Conservation (phyloP, 1,284 basidiomycete species). For the Ustilago tritici region DNA sequence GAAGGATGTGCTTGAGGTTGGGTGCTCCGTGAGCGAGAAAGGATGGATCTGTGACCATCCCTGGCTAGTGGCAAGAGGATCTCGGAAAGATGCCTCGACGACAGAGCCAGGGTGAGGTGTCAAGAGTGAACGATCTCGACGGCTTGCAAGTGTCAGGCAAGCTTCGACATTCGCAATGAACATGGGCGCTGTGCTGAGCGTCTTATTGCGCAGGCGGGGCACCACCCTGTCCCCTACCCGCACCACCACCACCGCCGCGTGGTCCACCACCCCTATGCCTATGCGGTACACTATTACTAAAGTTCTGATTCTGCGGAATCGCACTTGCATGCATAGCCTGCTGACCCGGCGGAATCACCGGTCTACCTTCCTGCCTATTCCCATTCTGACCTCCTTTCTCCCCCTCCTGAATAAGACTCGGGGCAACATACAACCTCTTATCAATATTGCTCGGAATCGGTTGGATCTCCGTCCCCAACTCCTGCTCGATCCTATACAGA, state of each 20-base stretch:
- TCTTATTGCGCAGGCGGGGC: conserved; percentile 32
- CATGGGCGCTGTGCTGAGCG: neutral
- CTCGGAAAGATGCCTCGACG: neutral
- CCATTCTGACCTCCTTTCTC: conserved; percentile 48
- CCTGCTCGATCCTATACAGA: conserved; percentile 96
- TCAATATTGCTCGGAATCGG: conserved; percentile 93
- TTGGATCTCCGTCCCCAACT: conserved; percentile 96
- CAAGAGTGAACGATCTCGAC: neutral
- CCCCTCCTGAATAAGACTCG: conserved; percentile 63
- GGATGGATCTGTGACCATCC: neutral
- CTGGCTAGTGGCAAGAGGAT: neutral
- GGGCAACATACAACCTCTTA: conserved; percentile 80
- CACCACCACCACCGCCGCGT: conserved; percentile 21
- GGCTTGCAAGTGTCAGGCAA: too few relatives aligned
- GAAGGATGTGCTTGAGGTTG: neutral
- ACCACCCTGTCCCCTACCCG: conserved; percentile 22
- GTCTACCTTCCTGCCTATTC: conserved; percentile 64
- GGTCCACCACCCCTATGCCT: conserved; percentile 46
- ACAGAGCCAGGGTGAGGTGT: neutral
- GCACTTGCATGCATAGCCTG: conserved; percentile 66
- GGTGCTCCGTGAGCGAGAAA: neutral
- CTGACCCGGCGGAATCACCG: conserved; percentile 69
- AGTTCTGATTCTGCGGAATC: conserved; percentile 66
- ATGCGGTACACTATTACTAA: conserved; percentile 64
- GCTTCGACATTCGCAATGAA: too few relatives aligned